These are phyloP conservation scores for Coffea eugenioides DNA, from an alignment of 257 asterid genomes.

Conservation along the genomic window DNA sequence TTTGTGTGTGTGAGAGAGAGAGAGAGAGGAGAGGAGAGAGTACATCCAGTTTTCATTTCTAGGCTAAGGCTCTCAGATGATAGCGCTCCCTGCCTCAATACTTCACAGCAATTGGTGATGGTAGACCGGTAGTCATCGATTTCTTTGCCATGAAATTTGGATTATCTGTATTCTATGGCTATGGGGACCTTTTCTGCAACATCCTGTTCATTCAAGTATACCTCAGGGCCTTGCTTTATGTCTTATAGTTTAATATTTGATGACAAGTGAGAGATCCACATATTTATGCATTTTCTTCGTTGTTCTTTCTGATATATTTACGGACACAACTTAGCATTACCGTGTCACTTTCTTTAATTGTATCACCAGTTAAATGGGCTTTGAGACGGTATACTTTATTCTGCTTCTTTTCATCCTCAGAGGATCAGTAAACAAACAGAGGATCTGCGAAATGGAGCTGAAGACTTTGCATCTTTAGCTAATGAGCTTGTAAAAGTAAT, in stretches of 20 bases:
- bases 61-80: neutral
- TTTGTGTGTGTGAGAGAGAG: neutral
- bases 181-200: neutral
- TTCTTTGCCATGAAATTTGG: neutral
- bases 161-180: neutral
- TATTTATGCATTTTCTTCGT: neutral
- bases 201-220: neutral
- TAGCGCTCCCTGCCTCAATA: neutral
- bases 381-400: neutral
- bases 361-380: neutral
- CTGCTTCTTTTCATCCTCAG: conserved; percentile 33
- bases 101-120: neutral
- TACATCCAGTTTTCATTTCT: neutral
- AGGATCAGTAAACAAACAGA: conserved; percentile 70
- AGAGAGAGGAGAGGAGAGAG: neutral
- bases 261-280: neutral
- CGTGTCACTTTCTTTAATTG: neutral
- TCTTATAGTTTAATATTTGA: neutral
- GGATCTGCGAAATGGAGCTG: conserved; percentile 74
- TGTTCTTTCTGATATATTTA: too few relatives aligned
- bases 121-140: neutral
- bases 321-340: neutral
- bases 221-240: neutral
- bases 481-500: conserved; percentile 84
- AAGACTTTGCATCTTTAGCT: conserved; percentile 86